phyloP scores from a whole-genome alignment of 164 flowering plant genomes.

The Nelumbo lutea region DNA sequence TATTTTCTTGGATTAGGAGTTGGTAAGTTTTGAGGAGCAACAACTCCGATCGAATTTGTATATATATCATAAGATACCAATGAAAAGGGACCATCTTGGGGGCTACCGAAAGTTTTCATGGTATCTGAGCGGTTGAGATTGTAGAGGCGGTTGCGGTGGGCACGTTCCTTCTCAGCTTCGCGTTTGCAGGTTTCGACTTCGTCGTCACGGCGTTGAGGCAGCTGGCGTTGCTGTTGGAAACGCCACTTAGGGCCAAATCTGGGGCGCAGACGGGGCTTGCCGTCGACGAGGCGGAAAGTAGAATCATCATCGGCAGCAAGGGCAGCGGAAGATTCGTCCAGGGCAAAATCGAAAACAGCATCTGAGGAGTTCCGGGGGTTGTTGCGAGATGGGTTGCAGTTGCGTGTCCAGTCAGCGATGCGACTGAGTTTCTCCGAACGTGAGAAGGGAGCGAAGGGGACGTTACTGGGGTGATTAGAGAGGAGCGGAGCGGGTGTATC shows the following conservation, averaged over 20 bases:
- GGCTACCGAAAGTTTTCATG: too few species aligned
- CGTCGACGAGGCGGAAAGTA: slow-evolving; percentile 44
- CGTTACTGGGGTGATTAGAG: slow-evolving; percentile 53
- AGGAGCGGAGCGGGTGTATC: slow-evolving; percentile 37
- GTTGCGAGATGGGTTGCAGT: slow-evolving; percentile 31
- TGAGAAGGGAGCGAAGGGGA: slow-evolving; percentile 93
- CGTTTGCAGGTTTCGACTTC: slow-evolving; percentile 81
- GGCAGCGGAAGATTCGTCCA: slow-evolving; percentile 61
- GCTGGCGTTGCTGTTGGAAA: slow-evolving; percentile 58
- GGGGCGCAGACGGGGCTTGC: slow-evolving; percentile 38
- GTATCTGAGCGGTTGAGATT: slow-evolving; percentile 51
- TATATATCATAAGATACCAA: too few species aligned
- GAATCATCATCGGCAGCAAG: slow-evolving; percentile 59
- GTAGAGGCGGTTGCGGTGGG: slow-evolving; percentile 69
- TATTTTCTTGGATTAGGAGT: too few species aligned
- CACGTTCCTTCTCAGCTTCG: slow-evolving; percentile 83
- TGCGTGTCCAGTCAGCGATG: slow-evolving; percentile 89
- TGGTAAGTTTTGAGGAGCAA: too few species aligned
- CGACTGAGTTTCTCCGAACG: slow-evolving; percentile 92
- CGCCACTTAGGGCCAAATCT: slow-evolving; percentile 40
- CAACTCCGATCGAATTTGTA: too few species aligned
- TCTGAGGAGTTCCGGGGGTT: slow-evolving; percentile 31
- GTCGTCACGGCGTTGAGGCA: slow-evolving; percentile 92
- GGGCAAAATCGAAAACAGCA: slow-evolving; percentile 70
- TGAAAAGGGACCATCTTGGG: too few species aligned